A percentile compares a stretch with the other conserved stretches of the same genome.
These are phyloP conservation scores for Neophaeococcomyces aloes DNA, from an alignment of 2,329 filamentous ascomycete genomes.

Conservation along the genomic window DNA sequence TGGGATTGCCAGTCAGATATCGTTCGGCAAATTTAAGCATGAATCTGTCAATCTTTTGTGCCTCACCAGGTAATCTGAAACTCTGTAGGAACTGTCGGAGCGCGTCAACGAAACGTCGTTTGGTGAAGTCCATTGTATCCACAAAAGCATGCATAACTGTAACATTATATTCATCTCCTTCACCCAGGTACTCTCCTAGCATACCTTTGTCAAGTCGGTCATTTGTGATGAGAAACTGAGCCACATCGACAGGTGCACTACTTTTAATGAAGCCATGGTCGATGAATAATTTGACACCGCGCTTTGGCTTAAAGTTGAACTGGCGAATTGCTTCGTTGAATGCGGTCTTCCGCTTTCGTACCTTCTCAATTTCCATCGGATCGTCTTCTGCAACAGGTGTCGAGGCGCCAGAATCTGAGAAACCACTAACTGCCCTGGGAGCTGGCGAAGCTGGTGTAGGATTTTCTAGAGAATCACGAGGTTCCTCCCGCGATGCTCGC, in stretches of 20 bases:
- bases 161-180: conserved; percentile 86
- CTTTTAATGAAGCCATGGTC: conserved; percentile 79
- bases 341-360: conserved; percentile 88
- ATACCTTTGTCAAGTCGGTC: conserved; percentile 82
- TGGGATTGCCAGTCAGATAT: conserved; percentile 89
- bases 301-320: conserved; percentile 98
- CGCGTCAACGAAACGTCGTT: conserved; percentile 85
- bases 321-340: conserved; percentile 76
- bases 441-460: conserved; percentile 44
- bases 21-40: conserved; percentile 98
- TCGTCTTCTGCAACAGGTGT: conserved; percentile 75
- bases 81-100: conserved; percentile 85
- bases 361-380: conserved; percentile 84
- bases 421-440: conserved; percentile 46
- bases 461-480: conserved; percentile 64
- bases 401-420: conserved; percentile 49
- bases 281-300: conserved; percentile 73
- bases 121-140: conserved; percentile 84
- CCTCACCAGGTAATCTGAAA: conserved; percentile 89
- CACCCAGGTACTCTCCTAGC: conserved; percentile 87
- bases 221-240: conserved; percentile 67
- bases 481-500: conserved; percentile 46
- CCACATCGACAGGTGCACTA: conserved; percentile 69
- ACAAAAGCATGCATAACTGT: conserved; percentile 98
- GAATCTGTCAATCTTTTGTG: conserved; percentile 97